These are phyloP conservation scores for Penicillium ucsense DNA, from an alignment of 495 filamentous ascomycete genomes.

Conservation along the genomic window DNA sequence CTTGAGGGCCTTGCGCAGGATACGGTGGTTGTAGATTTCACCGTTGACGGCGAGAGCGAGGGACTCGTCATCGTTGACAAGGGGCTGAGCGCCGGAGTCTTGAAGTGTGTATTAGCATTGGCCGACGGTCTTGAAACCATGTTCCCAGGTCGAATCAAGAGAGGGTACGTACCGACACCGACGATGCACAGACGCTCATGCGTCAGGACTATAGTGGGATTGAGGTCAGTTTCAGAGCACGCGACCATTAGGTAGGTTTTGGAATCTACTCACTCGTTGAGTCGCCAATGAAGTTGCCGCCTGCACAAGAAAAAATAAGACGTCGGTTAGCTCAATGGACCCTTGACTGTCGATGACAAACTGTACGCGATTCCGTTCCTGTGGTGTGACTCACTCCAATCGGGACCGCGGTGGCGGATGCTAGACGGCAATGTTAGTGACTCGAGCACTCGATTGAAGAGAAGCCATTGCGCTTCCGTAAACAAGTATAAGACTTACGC, in stretches of 20 bases:
- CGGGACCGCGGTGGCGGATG: slow-evolving; percentile 90
- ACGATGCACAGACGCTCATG: slow-evolving; percentile 97
- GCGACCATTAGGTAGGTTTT: neutral
- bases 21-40: slow-evolving; percentile 98
- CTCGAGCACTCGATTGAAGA: slow-evolving; percentile 10
- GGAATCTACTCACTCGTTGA: slow-evolving; percentile 63
- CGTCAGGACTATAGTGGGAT: slow-evolving; percentile 63
- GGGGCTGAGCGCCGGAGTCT: slow-evolving; percentile 92
- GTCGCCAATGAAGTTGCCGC: slow-evolving; percentile 70
- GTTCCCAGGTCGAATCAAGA: neutral
- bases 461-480: slow-evolving; percentile 7
- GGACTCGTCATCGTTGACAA: slow-evolving; percentile 80
- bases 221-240: slow-evolving; percentile 11
- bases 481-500: slow-evolving; percentile 49
- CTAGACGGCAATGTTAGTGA: slow-evolving; percentile 34
- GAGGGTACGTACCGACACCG: slow-evolving; percentile 70
- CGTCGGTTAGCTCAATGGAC: too few relatives aligned
- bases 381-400: slow-evolving; percentile 77
- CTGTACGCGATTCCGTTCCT: too few relatives aligned
- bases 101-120: slow-evolving; percentile 9
- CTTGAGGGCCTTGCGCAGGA: slow-evolving; percentile 77
- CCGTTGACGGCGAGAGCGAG: slow-evolving; percentile 95
- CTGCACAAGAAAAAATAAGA: slow-evolving; percentile 30
- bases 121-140: neutral
- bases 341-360: too few relatives aligned